phyloP scores from a whole-genome alignment of 2,329 filamentous ascomycete species.

The Fusarium multiceps region DNA sequence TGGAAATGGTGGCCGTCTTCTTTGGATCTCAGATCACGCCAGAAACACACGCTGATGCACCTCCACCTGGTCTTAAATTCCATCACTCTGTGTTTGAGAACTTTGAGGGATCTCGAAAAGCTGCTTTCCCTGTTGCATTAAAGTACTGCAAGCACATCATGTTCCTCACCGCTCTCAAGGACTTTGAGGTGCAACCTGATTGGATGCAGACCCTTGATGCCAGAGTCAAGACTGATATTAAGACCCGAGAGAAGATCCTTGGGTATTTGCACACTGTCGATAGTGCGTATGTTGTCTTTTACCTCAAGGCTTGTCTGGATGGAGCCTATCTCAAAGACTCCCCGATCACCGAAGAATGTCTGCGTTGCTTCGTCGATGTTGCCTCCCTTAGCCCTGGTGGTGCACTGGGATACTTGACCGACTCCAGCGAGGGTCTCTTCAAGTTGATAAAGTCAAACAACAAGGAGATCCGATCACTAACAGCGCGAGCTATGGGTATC shows the following conservation, averaged over 20 bases:
- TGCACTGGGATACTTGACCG: slow-evolving; percentile 61
- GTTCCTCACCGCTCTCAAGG: slow-evolving; percentile 60
- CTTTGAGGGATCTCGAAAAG: slow-evolving; percentile 59
- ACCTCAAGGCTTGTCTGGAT: slow-evolving; percentile 67
- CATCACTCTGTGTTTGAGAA: slow-evolving; percentile 54
- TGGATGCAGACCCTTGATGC: slow-evolving; percentile 87
- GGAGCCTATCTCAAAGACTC: slow-evolving; percentile 62
- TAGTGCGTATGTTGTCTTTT: slow-evolving; percentile 53
- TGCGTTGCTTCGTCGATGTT: slow-evolving; percentile 65
- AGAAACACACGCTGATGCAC: slow-evolving; percentile 51
- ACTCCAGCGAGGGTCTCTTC: slow-evolving; percentile 64
- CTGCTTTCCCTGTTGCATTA: slow-evolving; percentile 75
- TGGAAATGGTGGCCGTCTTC: slow-evolving; percentile 60
- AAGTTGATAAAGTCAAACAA: slow-evolving; percentile 77
- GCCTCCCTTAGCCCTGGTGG: slow-evolving; percentile 63
- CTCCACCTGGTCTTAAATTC: slow-evolving; percentile 33
- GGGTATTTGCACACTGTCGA: slow-evolving; percentile 61
- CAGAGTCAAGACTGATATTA: slow-evolving; percentile 75
- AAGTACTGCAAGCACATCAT: slow-evolving; percentile 71
- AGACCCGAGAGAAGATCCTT: slow-evolving; percentile 69
- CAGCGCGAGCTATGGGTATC: slow-evolving; percentile 79
- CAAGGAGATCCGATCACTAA: slow-evolving; percentile 71
- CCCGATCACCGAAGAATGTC: slow-evolving; percentile 59
- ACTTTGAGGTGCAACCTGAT: slow-evolving; percentile 75
- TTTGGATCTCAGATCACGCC: slow-evolving; percentile 56